A percentile compares a stretch with the other conserved stretches of the same genome.
These are phyloP conservation scores for Colletotrichum camelliae DNA, from an alignment of 2,329 filamentous ascomycete species.

Conservation along the genomic window DNA sequence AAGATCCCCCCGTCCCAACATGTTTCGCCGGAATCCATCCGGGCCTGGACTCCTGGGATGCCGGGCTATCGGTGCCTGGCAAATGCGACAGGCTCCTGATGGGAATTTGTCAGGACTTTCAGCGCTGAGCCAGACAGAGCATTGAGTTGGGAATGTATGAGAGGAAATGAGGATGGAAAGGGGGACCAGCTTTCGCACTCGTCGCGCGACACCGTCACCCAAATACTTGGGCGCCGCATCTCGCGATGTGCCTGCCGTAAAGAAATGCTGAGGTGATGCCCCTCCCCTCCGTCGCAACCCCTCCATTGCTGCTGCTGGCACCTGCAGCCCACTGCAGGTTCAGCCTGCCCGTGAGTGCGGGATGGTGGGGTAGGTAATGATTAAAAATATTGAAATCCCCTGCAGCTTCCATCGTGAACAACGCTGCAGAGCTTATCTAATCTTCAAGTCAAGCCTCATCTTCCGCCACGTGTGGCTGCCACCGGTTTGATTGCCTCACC, in stretches of 20 bases:
- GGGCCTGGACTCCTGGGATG: not conserved
- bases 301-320: not conserved
- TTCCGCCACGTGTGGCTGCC: not conserved
- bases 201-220: not conserved
- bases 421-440: not conserved
- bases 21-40: conserved; percentile 6
- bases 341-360: not conserved
- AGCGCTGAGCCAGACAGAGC: not conserved
- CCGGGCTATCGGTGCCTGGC: not conserved
- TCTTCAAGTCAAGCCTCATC: not conserved
- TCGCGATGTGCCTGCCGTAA: not conserved
- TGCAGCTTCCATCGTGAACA: not conserved
- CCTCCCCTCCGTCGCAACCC: not conserved
- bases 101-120: not conserved
- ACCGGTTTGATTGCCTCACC: not conserved
- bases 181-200: not conserved
- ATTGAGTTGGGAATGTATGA: too few species aligned
- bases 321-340: conserved; percentile 19
- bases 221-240: not conserved
- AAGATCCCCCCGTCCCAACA: not conserved
- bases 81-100: not conserved
- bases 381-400: not conserved
- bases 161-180: not conserved
- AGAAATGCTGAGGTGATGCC: not conserved
- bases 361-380: conserved; percentile 11